These are phyloP conservation scores for Begonia masoniana DNA, from an alignment of 306 rosid species.

Conservation along the genomic window DNA sequence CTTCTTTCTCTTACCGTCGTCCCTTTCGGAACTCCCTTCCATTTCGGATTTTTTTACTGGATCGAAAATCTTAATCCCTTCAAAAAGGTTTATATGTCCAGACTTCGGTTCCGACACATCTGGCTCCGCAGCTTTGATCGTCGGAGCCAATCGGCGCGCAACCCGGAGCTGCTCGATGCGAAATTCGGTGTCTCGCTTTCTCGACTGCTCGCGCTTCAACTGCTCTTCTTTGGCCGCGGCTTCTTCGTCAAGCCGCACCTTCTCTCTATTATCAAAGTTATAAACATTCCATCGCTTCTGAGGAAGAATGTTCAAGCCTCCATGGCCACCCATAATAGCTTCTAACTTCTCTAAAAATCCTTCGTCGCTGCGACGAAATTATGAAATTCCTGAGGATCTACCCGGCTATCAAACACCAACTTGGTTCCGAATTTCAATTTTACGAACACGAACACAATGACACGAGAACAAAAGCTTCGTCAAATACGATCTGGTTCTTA, in stretches of 20 bases:
- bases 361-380: too few relatives aligned
- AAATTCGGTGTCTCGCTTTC: slow-evolving; percentile 58
- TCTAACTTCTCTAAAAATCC: not conserved
- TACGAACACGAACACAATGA: slow-evolving; percentile 4
- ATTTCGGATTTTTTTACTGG: slow-evolving; percentile 31
- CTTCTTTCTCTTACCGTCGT: slow-evolving; percentile 35
- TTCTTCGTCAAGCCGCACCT: slow-evolving; percentile 76
- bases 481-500: not conserved
- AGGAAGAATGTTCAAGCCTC: slow-evolving; percentile 87
- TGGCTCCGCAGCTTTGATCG: slow-evolving; percentile 12
- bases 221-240: slow-evolving; percentile 88
- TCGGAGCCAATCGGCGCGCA: slow-evolving; percentile 53
- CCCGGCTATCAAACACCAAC: too few relatives aligned
- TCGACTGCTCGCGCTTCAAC: slow-evolving; percentile 60
- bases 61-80: slow-evolving; percentile 74
- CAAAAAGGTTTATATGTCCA: slow-evolving; percentile 70
- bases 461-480: not conserved
- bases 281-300: slow-evolving; percentile 97
- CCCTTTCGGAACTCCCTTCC: slow-evolving; percentile 18
- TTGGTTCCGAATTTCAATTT: too few relatives aligned
- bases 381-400: too few relatives aligned
- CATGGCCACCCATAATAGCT: slow-evolving; percentile 74
- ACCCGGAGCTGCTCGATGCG: slow-evolving; percentile 64
- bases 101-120: slow-evolving; percentile 21
- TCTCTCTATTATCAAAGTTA: slow-evolving; percentile 77